phyloP scores from a whole-genome alignment of 2,329 filamentous ascomycete genomes.

The Neopestalotiopsis clavispora region DNA sequence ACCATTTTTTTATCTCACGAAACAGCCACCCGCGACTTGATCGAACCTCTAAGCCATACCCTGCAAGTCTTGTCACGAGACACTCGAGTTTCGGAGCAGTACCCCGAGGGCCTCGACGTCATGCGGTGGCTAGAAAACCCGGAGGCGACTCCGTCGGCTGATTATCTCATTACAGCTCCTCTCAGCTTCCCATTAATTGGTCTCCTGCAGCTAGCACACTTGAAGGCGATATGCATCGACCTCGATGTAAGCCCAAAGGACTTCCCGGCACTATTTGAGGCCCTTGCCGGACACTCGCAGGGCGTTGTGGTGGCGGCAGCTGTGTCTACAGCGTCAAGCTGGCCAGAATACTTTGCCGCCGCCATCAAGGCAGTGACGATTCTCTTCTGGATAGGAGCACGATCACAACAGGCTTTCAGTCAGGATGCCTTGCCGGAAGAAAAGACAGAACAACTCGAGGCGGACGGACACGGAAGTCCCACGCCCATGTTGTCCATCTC shows the following conservation, averaged over 20 bases:
- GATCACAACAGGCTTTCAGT: slow-evolving; percentile 30
- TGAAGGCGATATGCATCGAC: slow-evolving; percentile 29
- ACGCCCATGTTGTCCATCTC: slow-evolving; percentile 28
- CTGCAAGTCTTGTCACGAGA: slow-evolving; percentile 27
- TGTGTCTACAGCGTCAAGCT: slow-evolving; percentile 37
- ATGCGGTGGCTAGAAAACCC: slow-evolving; percentile 32
- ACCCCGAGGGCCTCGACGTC: slow-evolving; percentile 34
- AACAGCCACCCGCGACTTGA: slow-evolving; percentile 22
- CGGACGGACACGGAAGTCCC: slow-evolving; percentile 32
- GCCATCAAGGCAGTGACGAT: slow-evolving; percentile 33
- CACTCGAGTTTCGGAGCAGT: slow-evolving; percentile 25
- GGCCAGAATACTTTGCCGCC: slow-evolving; percentile 37
- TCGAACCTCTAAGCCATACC: slow-evolving; percentile 22
- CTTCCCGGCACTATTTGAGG: slow-evolving; percentile 15
- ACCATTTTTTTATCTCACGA: slow-evolving; percentile 27
- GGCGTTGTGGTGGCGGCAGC: slow-evolving; percentile 41
- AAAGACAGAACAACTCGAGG: slow-evolving; percentile 15
- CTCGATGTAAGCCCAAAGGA: slow-evolving; percentile 24
- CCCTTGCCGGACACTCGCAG: slow-evolving; percentile 42
- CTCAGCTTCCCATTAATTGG: slow-evolving; percentile 45
- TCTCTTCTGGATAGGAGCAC: slow-evolving; percentile 40
- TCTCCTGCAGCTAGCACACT: slow-evolving; percentile 32
- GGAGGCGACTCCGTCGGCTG: slow-evolving; percentile 31
- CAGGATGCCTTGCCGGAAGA: slow-evolving; percentile 22
- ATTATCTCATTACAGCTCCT: slow-evolving; percentile 40